A percentile compares a stretch with the other conserved stretches of the same genome.
These are phyloP conservation scores for Babjeviella inositovora DNA, from an alignment of 805 yeast genomes.

Conservation along the genomic window DNA sequence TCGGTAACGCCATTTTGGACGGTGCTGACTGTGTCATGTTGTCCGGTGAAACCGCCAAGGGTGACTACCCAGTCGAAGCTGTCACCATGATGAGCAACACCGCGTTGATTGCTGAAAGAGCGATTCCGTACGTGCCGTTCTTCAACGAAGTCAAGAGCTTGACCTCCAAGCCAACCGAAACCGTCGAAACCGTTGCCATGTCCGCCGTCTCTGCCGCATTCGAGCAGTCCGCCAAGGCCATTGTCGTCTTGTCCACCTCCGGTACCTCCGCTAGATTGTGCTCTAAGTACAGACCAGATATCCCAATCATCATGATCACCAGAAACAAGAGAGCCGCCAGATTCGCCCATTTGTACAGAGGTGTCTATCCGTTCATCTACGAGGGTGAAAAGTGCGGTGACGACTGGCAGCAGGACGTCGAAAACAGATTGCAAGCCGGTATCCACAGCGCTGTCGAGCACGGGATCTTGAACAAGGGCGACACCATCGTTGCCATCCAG, in stretches of 20 bases:
- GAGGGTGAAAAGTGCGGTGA: constrained; percentile 37
- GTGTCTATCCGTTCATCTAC: constrained; percentile 95
- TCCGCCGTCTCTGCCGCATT: constrained; percentile 94
- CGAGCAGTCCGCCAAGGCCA: constrained; percentile 95
- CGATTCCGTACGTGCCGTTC: constrained; percentile 72
- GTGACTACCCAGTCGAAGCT: constrained; percentile 95
- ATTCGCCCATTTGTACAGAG: constrained; percentile 92
- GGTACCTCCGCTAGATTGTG: constrained; percentile 93
- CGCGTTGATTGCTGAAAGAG: constrained; percentile 89
- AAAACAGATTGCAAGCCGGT: constrained; percentile 87
- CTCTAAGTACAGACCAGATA: constrained; percentile 94
- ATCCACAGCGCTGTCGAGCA: constrained; percentile 75
- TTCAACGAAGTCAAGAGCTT: constrained; percentile 81
- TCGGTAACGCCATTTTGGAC: constrained; percentile 96
- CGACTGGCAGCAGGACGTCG: constrained; percentile 95
- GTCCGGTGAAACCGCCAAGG: constrained; percentile 99
- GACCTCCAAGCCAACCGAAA: constrained; percentile 78
- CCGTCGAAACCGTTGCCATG: constrained; percentile 93
- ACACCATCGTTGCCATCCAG: constrained; percentile 85
- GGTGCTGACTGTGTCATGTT: constrained; percentile 99
- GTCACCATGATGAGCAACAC: constrained; percentile 99
- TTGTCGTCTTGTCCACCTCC: constrained; percentile 87
- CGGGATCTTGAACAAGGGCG: constrained; percentile 79
- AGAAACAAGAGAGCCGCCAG: constrained; percentile 90
- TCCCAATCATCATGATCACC: constrained; percentile 96